Percentiles rank a stretch among this genome's conserved stretches.
phyloP scores from a whole-genome alignment of 169 alveolate genomes.

The Babesia bigemina region DNA sequence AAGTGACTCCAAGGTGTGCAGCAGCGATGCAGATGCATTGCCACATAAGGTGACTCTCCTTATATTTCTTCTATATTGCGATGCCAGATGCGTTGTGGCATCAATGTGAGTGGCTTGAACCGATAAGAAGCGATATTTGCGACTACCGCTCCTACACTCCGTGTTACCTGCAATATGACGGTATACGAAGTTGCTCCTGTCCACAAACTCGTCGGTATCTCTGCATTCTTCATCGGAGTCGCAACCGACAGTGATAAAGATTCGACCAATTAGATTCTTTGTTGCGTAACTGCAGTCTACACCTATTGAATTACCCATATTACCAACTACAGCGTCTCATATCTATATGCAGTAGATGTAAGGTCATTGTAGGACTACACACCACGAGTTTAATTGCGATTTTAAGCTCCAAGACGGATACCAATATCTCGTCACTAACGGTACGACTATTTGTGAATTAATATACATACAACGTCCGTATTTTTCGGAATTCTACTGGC shows the following conservation, averaged over 20 bases:
- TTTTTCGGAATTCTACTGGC: too few relatives aligned
- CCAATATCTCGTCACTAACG: too few relatives aligned
- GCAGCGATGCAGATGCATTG: not conserved
- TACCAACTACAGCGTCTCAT: not conserved
- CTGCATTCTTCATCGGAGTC: not conserved
- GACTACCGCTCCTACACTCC: not conserved
- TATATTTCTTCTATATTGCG: not conserved
- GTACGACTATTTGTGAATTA: too few relatives aligned
- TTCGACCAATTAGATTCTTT: constrained; percentile 1
- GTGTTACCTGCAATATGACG: not conserved
- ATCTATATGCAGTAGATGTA: too few relatives aligned
- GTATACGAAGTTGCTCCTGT: not conserved
- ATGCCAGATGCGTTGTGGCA: not conserved
- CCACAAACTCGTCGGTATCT: not conserved
- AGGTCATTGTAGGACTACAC: too few relatives aligned
- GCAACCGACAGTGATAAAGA: not conserved
- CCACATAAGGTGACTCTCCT: constrained; percentile 9
- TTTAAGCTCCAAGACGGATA: too few relatives aligned
- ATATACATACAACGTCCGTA: too few relatives aligned
- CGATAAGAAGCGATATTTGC: constrained; percentile 1
- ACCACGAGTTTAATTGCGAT: too few relatives aligned
- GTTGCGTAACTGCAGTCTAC: constrained; percentile 36
- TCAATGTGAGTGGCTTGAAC: not conserved
- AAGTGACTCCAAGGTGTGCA: constrained; percentile 19
- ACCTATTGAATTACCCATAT: constrained; percentile 17